Evolutionary conservation across 495 filamentous ascomycete species (phyloP), one percentile per base, ranked within the genome.

Genomic region (Aspergillus conjunctus): DNA sequence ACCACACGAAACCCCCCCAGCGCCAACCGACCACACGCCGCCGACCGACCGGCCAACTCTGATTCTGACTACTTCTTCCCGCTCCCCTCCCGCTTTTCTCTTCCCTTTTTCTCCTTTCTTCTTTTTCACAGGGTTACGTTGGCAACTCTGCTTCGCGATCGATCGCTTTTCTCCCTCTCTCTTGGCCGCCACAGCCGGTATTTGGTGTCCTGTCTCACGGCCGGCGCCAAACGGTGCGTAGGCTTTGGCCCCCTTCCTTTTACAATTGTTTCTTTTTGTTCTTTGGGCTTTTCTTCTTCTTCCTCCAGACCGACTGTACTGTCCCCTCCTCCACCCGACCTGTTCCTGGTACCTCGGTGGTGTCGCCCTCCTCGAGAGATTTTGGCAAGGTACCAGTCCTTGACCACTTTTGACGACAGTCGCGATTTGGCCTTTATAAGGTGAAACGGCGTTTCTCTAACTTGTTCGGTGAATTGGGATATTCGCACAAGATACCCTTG

Each of bases 171-270:
- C 54, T 53, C 59, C 61, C 56, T 54, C 21, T 74, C 62, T 76
- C 70, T 76, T 81, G 77, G 78, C 76, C 78, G 77, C 78, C 78
- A 79, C 76, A 79, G 77, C 77, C 78, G 77, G 74, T 79, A 72
- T 72, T 78, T 79, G 78, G 77, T 81, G 78, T 80, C 78, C 78
- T 80, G 77, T 81, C 76, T 81, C 71, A 78, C 77, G 78, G 72
- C 78, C 77, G 78, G 78, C 78, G 78, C 78, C 78, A 81, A 79
- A 79, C 77, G 78, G 78, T 81, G 78, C 78, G 75, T 80, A 79
- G 78, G 77, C 76, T 79, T 77, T 75, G 74, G 77, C 76, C 77
- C 77, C 73, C 69, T 68, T 58, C 53, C 50, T 60, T 56, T n/a
- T 63, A 54, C 64, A 58, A 58, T 65, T 63, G 68, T 56, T 57